These are phyloP conservation scores for Dissophora globulifera DNA, from an alignment of 192 early-diverging fungal species.

Conservation along the genomic window DNA sequence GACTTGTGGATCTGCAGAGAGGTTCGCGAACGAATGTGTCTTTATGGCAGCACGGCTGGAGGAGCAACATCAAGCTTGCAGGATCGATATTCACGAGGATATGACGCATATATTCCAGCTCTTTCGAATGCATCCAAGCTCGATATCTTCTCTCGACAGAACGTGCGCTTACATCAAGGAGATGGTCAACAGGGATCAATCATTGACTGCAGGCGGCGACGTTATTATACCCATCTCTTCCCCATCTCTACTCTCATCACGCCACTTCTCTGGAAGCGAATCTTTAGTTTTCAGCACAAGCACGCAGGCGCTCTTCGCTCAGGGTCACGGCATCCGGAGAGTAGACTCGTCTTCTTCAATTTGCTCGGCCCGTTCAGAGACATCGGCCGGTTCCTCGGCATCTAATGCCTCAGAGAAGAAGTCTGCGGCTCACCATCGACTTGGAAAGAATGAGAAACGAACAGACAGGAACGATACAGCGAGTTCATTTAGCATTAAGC, in stretches of 20 bases:
- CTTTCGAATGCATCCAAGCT: slow-evolving; percentile 43
- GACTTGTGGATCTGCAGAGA: slow-evolving; percentile 57
- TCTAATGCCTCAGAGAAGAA: neutral
- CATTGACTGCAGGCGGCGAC: neutral
- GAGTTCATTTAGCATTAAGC: no score
- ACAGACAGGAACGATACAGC: no score
- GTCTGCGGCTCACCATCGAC: no score
- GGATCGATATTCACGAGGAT: slow-evolving; percentile 49
- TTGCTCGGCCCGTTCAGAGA: neutral
- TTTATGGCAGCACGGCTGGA: slow-evolving; percentile 38
- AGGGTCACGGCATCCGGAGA: neutral
- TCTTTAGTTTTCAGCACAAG: no score
- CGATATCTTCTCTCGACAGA: slow-evolving; percentile 17
- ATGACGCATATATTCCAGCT: slow-evolving; percentile 64
- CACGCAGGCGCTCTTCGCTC: no score
- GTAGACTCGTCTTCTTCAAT: slow-evolving; percentile 7
- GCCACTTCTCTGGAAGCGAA: no score
- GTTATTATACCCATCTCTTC: slow-evolving; percentile 33
- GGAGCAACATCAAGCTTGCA: slow-evolving; percentile 29
- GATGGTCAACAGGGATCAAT: neutral
- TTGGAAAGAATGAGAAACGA: no score
- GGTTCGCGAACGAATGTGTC: slow-evolving; percentile 59
- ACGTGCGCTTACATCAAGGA: slow-evolving; percentile 34
- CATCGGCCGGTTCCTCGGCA: neutral
- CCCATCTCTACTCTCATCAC: slow-evolving; percentile 1